phyloP scores from a whole-genome alignment of 2,329 filamentous ascomycete genomes.

The Beauveria sp. region DNA sequence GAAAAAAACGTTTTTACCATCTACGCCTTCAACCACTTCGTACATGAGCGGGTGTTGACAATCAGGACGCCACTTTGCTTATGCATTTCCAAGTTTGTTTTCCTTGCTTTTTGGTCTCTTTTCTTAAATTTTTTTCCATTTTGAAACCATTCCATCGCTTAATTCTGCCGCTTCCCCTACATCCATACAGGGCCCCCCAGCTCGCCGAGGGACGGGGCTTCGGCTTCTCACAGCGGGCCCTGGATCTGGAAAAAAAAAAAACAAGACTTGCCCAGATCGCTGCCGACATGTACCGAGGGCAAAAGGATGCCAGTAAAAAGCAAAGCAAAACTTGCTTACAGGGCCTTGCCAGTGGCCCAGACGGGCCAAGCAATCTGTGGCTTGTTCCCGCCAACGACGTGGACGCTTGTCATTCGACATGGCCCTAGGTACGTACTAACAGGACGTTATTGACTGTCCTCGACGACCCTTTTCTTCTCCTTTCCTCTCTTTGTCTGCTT shows the following conservation, averaged over 20 bases:
- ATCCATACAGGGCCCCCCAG: no score
- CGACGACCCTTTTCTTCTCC: neutral
- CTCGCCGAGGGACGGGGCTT: neutral
- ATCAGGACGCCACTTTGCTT: no score
- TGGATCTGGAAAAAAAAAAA: neutral
- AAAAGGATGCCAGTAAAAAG: neutral
- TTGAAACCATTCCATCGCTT: no score
- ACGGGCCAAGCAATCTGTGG: neutral
- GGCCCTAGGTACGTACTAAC: neutral
- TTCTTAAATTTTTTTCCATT: no score
- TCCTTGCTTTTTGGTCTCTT: no score
- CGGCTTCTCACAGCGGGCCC: neutral
- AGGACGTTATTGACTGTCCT: neutral
- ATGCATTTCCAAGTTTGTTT: no score
- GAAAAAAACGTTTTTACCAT: no score
- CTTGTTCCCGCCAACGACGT: neutral
- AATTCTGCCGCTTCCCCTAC: no score
- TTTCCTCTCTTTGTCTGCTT: neutral
- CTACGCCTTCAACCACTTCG: no score
- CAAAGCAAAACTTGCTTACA: neutral
- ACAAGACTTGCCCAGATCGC: constrained; percentile 3
- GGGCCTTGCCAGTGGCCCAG: neutral
- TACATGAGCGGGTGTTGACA: no score
- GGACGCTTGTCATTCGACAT: neutral
- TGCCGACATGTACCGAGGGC: constrained; percentile 9